These are phyloP conservation scores for Beta macrorhiza DNA, from an alignment of 179 eudicot species.

Conservation along the genomic window DNA sequence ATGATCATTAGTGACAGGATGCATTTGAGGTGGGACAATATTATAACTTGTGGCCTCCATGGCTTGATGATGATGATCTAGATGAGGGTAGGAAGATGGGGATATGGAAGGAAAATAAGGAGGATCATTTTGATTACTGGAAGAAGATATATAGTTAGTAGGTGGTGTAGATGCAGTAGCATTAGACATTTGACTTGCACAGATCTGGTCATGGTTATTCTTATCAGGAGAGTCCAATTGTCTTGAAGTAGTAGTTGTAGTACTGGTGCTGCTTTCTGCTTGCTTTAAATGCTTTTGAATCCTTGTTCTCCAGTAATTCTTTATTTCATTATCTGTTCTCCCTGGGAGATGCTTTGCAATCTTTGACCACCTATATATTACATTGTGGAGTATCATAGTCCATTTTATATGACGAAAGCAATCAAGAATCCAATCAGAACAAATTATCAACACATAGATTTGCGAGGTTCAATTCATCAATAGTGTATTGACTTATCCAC, in stretches of 20 bases:
- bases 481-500: too few relatives aligned
- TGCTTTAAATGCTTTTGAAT: constrained; percentile 44
- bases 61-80: constrained; percentile 20
- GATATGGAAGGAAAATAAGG: constrained; percentile 26
- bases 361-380: constrained; percentile 39
- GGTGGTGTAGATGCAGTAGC: constrained; percentile 15
- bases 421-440: too few relatives aligned
- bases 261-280: constrained; percentile 21
- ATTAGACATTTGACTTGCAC: constrained; percentile 24
- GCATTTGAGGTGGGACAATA: constrained; percentile 15
- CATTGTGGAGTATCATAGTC: not conserved
- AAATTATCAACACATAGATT: too few relatives aligned
- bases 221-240: constrained; percentile 13
- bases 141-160: not conserved
- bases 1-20: constrained; percentile 10
- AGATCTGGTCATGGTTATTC: constrained; percentile 28
- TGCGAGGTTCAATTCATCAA: too few relatives aligned
- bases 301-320: constrained; percentile 46
- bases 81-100: constrained; percentile 17
- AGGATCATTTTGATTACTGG: not conserved
- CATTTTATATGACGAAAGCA: too few relatives aligned
- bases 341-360: constrained; percentile 46
- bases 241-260: constrained; percentile 15
- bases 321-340: constrained; percentile 46
- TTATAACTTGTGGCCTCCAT: constrained; percentile 23